A percentile compares a stretch with the other conserved stretches of the same genome.
These are phyloP conservation scores for Heracleum sosnowskyi DNA, from an alignment of 129 eudicot species.

Conservation along the genomic window DNA sequence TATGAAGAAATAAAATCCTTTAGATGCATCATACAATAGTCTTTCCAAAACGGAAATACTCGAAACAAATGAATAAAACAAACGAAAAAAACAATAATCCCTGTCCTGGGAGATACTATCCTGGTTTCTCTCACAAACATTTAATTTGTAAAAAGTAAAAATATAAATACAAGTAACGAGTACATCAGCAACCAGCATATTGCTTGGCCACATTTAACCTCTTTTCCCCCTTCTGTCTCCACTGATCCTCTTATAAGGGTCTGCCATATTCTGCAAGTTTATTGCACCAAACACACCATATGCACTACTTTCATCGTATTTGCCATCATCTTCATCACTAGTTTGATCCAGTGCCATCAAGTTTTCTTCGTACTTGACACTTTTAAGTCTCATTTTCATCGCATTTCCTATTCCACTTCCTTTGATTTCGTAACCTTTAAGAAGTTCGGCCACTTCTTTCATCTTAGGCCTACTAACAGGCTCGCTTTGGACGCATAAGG, in stretches of 20 bases:
- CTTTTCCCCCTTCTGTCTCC: constrained; percentile 38
- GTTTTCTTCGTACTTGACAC: constrained; percentile 65
- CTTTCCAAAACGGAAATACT: not conserved
- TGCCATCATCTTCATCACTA: constrained; percentile 38
- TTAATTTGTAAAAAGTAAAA: not conserved
- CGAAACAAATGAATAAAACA: not conserved
- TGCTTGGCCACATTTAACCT: constrained; percentile 5
- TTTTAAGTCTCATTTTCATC: constrained; percentile 34
- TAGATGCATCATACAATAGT: too few relatives aligned
- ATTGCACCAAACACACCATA: constrained; percentile 70
- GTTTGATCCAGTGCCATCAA: constrained; percentile 60
- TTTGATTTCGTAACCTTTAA: constrained; percentile 48
- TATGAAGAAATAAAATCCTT: too few relatives aligned
- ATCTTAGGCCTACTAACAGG: constrained; percentile 72
- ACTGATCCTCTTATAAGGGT: constrained; percentile 36
- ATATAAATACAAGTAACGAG: not conserved
- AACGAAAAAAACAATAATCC: not conserved
- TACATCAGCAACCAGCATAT: not conserved
- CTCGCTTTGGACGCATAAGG: constrained; percentile 66
- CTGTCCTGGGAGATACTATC: not conserved
- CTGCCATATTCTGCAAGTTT: constrained; percentile 47
- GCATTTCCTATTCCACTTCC: constrained; percentile 12
- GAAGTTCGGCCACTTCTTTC: constrained; percentile 66
- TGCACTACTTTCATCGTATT: constrained; percentile 56
- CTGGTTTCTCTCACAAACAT: not conserved